Evolutionary conservation across 192 early-diverging fungal genomes (phyloP), one percentile per base, ranked within the genome.

Genomic region (Backusella australiensis): DNA sequence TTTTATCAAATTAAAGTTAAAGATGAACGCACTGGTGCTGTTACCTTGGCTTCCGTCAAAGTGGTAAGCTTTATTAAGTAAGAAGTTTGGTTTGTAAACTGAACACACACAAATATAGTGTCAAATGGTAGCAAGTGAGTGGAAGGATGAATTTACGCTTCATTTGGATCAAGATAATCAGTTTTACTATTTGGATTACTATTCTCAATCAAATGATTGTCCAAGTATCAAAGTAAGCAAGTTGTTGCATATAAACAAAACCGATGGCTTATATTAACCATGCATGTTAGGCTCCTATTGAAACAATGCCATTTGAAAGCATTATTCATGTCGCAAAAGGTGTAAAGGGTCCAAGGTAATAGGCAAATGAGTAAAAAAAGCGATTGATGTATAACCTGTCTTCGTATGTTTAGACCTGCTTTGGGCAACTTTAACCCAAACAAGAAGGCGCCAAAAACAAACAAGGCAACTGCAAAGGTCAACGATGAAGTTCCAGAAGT

Each of bases 1-100:
- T 66, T 81, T 14, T 81, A 81, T 59, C 67, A 78, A 39, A 53
- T 81, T 34, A 81, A 81, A 44, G 63, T 81, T 1, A 69, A 67
- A 42, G 49, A 81, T 72, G 80, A 81, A 4, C 34, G 34, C 4
- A 78, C 69, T 17, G 69, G 73, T 44, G 14, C 12, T 8, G 14
- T 73, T 35, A 46, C 29, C 19, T 41, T 68, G 17, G 39, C 67
- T 41, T 70, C 34, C 23, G 49, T 75, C 12, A 65, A 65, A 65
- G 34, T 44, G 15, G 74, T 66, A 67, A 75, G 74, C 32, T 69
- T 69, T 69, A 21, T 41, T 9, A n/a, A 21, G n/a, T 12, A 17
- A 41, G 9, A 38, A 4, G 7, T 0, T 36, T 12, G 23, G 34
- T 29, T 63, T 23, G 2, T 63, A 29, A 14, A 63, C 21, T 21